Percentiles rank a stretch among this genome's conserved stretches.
Conservation (phyloP, 2,329 filamentous ascomycete genomes). For the Bipolaris victoriae region DNA sequence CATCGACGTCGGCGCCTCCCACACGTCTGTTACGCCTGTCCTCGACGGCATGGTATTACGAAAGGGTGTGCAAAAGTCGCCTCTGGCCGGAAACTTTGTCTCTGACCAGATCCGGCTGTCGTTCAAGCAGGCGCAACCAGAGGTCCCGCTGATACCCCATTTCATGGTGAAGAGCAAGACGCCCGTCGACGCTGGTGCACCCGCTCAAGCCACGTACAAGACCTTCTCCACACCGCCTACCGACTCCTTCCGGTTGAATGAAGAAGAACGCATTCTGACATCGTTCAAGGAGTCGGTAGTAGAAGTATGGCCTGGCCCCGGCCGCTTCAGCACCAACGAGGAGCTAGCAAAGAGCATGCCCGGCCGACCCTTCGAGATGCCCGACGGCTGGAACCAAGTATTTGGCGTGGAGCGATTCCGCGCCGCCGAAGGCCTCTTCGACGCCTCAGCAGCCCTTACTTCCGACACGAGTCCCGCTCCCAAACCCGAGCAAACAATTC, state of each 20-base stretch:
- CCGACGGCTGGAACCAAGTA: conserved; percentile 93
- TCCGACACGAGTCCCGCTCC: conserved; percentile 59
- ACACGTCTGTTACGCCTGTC: conserved; percentile 86
- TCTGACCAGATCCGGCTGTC: conserved; percentile 85
- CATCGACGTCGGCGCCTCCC: conserved; percentile 87
- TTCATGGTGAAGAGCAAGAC: conserved; percentile 88
- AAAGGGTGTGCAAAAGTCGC: conserved; percentile 82
- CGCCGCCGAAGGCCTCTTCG: conserved; percentile 88
- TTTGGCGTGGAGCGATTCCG: conserved; percentile 88
- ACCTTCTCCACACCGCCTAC: conserved; percentile 67
- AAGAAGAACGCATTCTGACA: conserved; percentile 91
- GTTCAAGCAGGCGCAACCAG: conserved; percentile 71
- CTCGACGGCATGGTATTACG: conserved; percentile 95
- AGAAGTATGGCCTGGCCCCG: conserved; percentile 86
- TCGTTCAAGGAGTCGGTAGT: conserved; percentile 99
- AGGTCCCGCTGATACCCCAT: conserved; percentile 79
- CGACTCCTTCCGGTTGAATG: conserved; percentile 77
- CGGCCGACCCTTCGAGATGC: conserved; percentile 93
- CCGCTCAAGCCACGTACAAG: conserved; percentile 76
- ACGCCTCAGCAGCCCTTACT: conserved; percentile 75
- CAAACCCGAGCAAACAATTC: conserved; percentile 78
- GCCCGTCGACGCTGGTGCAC: conserved; percentile 82
- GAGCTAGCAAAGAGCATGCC: conserved; percentile 75
- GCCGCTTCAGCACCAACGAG: conserved; percentile 72
- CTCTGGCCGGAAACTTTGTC: conserved; percentile 86